These are phyloP conservation scores for Saxophila tyrrhenica DNA, from an alignment of 495 filamentous ascomycete genomes.

Conservation along the genomic window DNA sequence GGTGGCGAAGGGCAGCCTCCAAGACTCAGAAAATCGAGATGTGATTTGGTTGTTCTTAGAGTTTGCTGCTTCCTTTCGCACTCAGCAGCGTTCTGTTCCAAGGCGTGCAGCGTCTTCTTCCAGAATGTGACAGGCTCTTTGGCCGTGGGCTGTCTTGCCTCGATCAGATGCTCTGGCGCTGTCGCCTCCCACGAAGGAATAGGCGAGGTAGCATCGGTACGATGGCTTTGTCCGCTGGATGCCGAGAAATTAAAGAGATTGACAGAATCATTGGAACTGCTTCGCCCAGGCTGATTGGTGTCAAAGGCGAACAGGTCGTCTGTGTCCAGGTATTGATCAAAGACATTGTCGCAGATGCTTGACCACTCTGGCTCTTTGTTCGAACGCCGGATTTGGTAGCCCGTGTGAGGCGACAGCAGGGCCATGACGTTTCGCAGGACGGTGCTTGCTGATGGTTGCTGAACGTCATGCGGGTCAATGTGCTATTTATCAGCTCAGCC, in stretches of 20 bases:
- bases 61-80: constrained; percentile 11
- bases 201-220: constrained; percentile 19
- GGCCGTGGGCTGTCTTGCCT: constrained; percentile 20
- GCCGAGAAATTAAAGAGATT: constrained; percentile 27
- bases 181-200: constrained; percentile 19
- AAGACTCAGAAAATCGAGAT: constrained; percentile 18
- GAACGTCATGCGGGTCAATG: too few species aligned
- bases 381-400: constrained; percentile 25
- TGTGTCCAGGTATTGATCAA: constrained; percentile 31
- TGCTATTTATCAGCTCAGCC: too few species aligned
- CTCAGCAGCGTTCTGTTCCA: constrained; percentile 19
- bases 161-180: constrained; percentile 12
- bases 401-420: constrained; percentile 1
- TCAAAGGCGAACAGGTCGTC: constrained; percentile 27
- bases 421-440: too few species aligned
- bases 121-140: constrained; percentile 23
- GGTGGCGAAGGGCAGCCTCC: constrained; percentile 18
- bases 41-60: constrained; percentile 10
- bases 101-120: constrained; percentile 13
- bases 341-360: constrained; percentile 30
- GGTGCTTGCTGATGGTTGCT: too few species aligned
- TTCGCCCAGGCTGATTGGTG: constrained; percentile 18
- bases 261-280: constrained; percentile 22
- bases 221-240: constrained; percentile 26
- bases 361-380: constrained; percentile 30